Percentiles rank a stretch among this genome's conserved stretches.
Evolutionary conservation across 371 early-diverging fungal species (phyloP).

Genomic region (Gilbertella persicaria): DNA sequence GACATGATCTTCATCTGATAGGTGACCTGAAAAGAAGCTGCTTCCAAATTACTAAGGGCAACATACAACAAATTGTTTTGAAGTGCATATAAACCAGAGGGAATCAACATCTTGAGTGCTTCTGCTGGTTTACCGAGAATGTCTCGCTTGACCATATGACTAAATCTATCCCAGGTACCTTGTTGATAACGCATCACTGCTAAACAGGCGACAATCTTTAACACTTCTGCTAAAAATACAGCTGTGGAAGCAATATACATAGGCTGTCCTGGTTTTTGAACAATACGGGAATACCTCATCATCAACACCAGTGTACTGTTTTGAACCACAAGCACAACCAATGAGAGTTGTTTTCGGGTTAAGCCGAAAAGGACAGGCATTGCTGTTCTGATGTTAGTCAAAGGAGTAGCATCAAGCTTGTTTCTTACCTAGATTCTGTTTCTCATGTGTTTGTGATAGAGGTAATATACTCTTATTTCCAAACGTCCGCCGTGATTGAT

Average conservation of each 20-base stretch:
- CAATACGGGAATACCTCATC: constrained; percentile 65
- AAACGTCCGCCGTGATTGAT: constrained; percentile 28
- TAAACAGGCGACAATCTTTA: constrained; percentile 54
- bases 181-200: constrained; percentile 38
- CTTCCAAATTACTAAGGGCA: constrained; percentile 84
- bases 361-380: constrained; percentile 35
- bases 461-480: constrained; percentile 25
- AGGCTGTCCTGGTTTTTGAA: constrained; percentile 50
- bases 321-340: constrained; percentile 59
- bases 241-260: constrained; percentile 71
- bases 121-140: constrained; percentile 55
- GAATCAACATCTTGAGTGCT: constrained; percentile 72
- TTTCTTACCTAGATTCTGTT: constrained; percentile 9
- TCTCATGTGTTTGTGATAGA: constrained; percentile 1
- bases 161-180: constrained; percentile 22
- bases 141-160: constrained; percentile 47
- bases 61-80: constrained; percentile 95
- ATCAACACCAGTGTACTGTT: constrained; percentile 66
- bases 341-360: constrained; percentile 53
- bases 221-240: constrained; percentile 65
- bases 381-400: constrained; percentile 18
- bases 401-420: background rate
- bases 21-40: constrained; percentile 94
- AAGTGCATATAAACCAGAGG: constrained; percentile 88
- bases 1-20: constrained; percentile 97